Conservation (phyloP, 345 rosid species). For the Camelina neglecta region DNA sequence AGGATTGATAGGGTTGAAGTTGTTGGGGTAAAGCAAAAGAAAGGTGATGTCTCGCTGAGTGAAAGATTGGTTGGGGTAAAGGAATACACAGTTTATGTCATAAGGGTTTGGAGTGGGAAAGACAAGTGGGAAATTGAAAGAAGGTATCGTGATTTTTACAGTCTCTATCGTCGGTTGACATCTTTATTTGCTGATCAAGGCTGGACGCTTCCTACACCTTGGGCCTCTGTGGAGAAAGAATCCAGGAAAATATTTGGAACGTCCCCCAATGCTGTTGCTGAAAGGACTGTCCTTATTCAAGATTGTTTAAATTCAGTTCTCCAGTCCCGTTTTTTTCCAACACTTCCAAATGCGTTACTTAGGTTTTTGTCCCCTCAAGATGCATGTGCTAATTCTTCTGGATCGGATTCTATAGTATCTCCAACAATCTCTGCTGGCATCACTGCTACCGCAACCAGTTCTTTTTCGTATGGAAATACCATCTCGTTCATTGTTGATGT, state of each 20-base stretch:
- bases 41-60: conserved; percentile 87
- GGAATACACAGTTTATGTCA: conserved; percentile 82
- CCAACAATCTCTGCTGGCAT: conserved; percentile 43
- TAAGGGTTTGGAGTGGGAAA: conserved; percentile 78
- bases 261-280: conserved; percentile 79
- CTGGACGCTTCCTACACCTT: conserved; percentile 84
- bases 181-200: conserved; percentile 75
- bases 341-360: conserved; percentile 66
- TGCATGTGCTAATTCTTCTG: conserved; percentile 56
- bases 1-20: conserved; percentile 85
- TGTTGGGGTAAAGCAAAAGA: conserved; percentile 89
- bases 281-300: conserved; percentile 87
- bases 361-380: conserved; percentile 83
- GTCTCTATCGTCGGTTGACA: conserved; percentile 80
- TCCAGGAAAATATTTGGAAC: conserved; percentile 83
- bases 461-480: conserved; percentile 73
- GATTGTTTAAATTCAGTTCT: conserved; percentile 78
- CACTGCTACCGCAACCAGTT: conserved; percentile 46
- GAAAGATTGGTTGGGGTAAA: conserved; percentile 97
- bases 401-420: conserved; percentile 47
- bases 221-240: conserved; percentile 84
- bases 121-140: conserved; percentile 92
- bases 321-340: conserved; percentile 58
- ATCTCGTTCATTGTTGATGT: conserved; percentile 80
- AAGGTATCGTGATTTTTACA: conserved; percentile 90